Conservation (phyloP, 1,139 yeast genomes). For the Pichia sorboxylosa region DNA sequence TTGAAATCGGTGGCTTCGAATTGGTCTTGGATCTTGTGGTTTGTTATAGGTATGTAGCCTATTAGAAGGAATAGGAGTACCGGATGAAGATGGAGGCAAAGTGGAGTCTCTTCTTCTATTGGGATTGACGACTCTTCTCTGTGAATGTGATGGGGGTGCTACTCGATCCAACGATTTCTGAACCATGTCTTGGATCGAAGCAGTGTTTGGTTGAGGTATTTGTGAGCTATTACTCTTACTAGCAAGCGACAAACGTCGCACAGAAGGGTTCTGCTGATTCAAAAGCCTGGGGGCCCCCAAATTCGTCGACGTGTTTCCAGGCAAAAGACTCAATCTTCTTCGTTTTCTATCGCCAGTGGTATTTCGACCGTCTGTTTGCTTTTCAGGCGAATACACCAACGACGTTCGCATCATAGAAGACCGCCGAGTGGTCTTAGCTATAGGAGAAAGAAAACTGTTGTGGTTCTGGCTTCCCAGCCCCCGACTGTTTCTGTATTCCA, state of each 20-base stretch:
- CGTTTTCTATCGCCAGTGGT: conserved; percentile 10
- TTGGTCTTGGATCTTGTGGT: conserved; percentile 56
- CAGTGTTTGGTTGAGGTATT: no score
- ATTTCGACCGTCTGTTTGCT: conserved; percentile 4
- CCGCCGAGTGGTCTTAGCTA: conserved; percentile 1
- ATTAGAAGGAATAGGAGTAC: conserved; percentile 6
- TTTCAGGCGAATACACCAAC: conserved; percentile 5
- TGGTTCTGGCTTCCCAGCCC: conserved; percentile 5
- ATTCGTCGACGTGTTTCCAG: no score
- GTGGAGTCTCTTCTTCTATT: conserved; percentile 5
- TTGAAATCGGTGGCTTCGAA: conserved; percentile 64
- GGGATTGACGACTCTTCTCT: neutral
- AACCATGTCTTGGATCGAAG: neutral
- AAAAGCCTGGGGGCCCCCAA: conserved; percentile 20
- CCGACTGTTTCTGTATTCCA: no score
- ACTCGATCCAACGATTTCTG: neutral
- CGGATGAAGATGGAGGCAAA: conserved; percentile 18
- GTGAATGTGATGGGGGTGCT: neutral
- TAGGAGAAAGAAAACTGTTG: conserved; percentile 9
- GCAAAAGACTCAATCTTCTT: conserved; percentile 20
- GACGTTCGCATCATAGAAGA: conserved; percentile 1
- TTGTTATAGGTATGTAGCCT: neutral
- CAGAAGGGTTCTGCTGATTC: no score
- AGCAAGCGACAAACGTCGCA: no score
- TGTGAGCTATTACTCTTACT: conserved; percentile 3